These are phyloP conservation scores for Aspergillus flavus DNA, from an alignment of 2,329 filamentous ascomycete species.

Conservation along the genomic window DNA sequence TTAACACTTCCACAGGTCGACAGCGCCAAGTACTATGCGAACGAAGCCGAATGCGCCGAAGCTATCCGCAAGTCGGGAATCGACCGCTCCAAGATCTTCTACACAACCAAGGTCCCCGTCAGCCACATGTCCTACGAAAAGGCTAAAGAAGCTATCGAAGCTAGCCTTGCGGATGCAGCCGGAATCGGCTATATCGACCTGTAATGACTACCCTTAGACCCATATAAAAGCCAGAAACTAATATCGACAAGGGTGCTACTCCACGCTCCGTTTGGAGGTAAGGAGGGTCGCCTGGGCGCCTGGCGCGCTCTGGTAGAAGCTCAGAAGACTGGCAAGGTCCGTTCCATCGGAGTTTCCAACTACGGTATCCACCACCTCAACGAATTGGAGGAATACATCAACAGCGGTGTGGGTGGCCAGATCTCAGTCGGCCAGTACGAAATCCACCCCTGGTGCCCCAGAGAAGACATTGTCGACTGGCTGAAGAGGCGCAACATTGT, in stretches of 20 bases:
- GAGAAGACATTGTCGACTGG: slow-evolving; percentile 80
- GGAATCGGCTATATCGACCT: slow-evolving; percentile 70
- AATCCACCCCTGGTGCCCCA: slow-evolving; percentile 82
- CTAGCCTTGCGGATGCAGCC: slow-evolving; percentile 63
- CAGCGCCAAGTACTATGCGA: slow-evolving; percentile 60
- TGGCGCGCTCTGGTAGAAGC: slow-evolving; percentile 47
- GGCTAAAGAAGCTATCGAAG: slow-evolving; percentile 65
- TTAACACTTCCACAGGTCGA: slow-evolving; percentile 49
- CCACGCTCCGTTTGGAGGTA: slow-evolving; percentile 44
- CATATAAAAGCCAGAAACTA: neutral
- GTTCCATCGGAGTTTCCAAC: slow-evolving; percentile 46
- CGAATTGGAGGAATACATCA: slow-evolving; percentile 44
- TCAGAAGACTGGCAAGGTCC: slow-evolving; percentile 41
- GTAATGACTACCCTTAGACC: slow-evolving; percentile 28
- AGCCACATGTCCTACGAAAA: slow-evolving; percentile 62
- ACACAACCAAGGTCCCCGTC: slow-evolving; percentile 63
- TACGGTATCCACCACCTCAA: slow-evolving; percentile 44
- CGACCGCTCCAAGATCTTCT: slow-evolving; percentile 61
- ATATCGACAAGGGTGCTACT: slow-evolving; percentile 36
- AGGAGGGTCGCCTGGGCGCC: slow-evolving; percentile 40
- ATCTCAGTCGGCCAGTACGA: slow-evolving; percentile 87
- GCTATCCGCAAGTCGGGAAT: slow-evolving; percentile 57
- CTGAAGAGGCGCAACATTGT: slow-evolving; percentile 65
- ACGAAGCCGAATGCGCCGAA: slow-evolving; percentile 57
- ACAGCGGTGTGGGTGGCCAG: slow-evolving; percentile 57